Evolutionary conservation across 192 early-diverging fungal species (phyloP), one percentile per base, ranked within the genome.

Genomic region (Gryganskiella cystojenkinii): DNA sequence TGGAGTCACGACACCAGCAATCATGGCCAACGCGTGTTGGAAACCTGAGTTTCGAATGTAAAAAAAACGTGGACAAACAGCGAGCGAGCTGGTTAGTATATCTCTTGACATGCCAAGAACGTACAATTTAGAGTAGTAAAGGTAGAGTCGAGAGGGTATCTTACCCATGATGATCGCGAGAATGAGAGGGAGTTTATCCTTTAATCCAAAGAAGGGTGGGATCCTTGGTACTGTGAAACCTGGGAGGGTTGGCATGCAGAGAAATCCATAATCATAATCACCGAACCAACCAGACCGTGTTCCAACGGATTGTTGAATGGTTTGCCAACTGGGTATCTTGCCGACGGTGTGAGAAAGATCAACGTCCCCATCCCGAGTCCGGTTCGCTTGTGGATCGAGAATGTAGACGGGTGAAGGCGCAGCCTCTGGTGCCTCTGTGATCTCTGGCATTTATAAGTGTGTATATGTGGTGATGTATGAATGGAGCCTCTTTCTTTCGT

Each of bases 121-220:
- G n/a, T n/a, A n/a, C n/a, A n/a, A n/a, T n/a, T n/a, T n/a, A n/a
- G n/a, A n/a, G n/a, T n/a, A n/a, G n/a, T n/a, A n/a, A n/a, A n/a
- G n/a, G n/a, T n/a, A n/a, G n/a, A n/a, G n/a, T n/a, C n/a, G n/a
- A n/a, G n/a, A n/a, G n/a, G n/a, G n/a, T 56, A 45, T 64, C 40
- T 60, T 64, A 59, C 84, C 84, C 73, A 85, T 74, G 47, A 85
- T 78, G 22, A 82, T 58, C 6, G 76, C 72, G 11, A 85, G 62
- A 20, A 81, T 28, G 8, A 81, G 65, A 2, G 84, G 84, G 15
- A 85, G 69, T 24, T 33, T 35, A 33, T 70, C 69, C 33, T 81
- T 70, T n/a, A 85, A 53, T 14, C 84, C 84, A 42, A 85, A 85
- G 56, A 85, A 85, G 20, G 84, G 84, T 14, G 84, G 81, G 34